These are phyloP conservation scores for Phytophthora colocasiae DNA, from an alignment of 352 stramenopile species.

Conservation along the genomic window DNA sequence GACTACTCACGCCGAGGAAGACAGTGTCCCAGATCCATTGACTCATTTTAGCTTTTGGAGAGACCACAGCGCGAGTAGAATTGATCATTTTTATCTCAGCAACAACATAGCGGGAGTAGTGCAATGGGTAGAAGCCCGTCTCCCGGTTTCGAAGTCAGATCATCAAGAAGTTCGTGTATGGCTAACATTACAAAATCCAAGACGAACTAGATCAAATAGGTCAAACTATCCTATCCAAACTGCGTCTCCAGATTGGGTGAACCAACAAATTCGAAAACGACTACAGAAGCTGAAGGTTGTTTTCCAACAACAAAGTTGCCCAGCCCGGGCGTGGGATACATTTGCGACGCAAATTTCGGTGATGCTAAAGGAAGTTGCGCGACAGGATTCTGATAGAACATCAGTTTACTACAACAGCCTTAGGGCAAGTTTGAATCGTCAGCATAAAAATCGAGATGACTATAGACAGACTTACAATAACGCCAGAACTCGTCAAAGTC, in stretches of 20 bases:
- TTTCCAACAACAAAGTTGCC: neutral
- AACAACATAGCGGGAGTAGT: neutral
- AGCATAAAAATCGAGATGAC: neutral
- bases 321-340: neutral
- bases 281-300: neutral
- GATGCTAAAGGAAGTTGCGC: neutral
- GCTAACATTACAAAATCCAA: neutral
- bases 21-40: neutral
- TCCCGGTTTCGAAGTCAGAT: neutral
- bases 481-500: too few relatives aligned
- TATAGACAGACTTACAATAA: neutral
- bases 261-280: neutral
- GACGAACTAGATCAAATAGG: too few relatives aligned
- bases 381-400: neutral
- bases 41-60: constrained; percentile 9
- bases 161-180: neutral
- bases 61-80: neutral
- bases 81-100: neutral
- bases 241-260: neutral
- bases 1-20: neutral
- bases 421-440: neutral
- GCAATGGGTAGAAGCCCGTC: neutral
- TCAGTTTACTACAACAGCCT: neutral
- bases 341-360: neutral
- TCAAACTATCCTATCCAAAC: neutral